Conservation (phyloP, 2,329 filamentous ascomycete genomes). For the Ascochyta koolunga region DNA sequence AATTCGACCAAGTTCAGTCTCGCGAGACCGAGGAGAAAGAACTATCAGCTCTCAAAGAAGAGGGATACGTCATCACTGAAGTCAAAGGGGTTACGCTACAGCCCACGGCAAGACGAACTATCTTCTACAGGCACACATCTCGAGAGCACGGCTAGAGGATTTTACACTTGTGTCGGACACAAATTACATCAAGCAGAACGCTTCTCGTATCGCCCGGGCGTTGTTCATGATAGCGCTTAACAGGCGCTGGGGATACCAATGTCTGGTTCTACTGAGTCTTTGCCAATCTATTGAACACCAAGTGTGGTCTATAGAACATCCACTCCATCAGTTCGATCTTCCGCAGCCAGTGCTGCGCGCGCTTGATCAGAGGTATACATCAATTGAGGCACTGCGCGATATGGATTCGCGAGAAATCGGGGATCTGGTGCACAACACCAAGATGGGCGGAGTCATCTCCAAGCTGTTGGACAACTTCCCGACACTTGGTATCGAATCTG, state of each 20-base stretch:
- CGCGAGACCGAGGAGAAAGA: conserved; percentile 90
- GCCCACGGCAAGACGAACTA: conserved; percentile 95
- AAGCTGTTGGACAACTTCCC: conserved; percentile 90
- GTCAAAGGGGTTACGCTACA: conserved; percentile 71
- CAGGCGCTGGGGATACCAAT: conserved; percentile 93
- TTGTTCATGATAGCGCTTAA: conserved; percentile 98
- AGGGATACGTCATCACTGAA: conserved; percentile 72
- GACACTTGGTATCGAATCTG: conserved; percentile 85
- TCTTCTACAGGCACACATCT: conserved; percentile 91
- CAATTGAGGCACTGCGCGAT: conserved; percentile 83
- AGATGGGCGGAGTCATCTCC: conserved; percentile 80
- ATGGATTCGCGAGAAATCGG: conserved; percentile 95
- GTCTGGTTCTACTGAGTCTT: conserved; percentile 84
- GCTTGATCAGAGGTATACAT: conserved; percentile 80
- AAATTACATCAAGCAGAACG: conserved; percentile 94
- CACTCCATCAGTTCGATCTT: conserved; percentile 92
- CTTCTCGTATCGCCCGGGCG: conserved; percentile 89
- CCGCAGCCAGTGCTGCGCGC: conserved; percentile 82
- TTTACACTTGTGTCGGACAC: conserved; percentile 92
- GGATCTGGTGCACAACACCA: conserved; percentile 85
- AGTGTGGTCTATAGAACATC: conserved; percentile 94
- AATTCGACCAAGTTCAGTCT: conserved; percentile 96
- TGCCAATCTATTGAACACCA: conserved; percentile 98
- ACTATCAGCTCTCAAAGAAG: conserved; percentile 73
- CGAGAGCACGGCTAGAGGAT: conserved; percentile 83